A percentile compares a stretch with the other conserved stretches of the same genome.
These are phyloP conservation scores for Stagonosporopsis cucurbitacearum DNA, from an alignment of 2,329 filamentous ascomycete genomes.

Conservation along the genomic window DNA sequence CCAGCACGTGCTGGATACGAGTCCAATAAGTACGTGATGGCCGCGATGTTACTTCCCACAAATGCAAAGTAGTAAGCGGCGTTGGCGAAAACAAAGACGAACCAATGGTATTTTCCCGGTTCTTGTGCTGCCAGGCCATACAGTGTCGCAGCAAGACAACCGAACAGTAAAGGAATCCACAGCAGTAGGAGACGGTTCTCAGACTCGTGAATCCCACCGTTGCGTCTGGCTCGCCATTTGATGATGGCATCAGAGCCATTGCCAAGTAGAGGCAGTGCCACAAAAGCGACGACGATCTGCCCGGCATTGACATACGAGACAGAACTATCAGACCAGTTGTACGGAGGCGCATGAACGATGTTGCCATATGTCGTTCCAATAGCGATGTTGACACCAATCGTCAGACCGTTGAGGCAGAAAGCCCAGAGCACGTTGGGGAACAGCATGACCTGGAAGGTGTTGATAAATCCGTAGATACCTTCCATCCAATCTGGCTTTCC, in stretches of 20 bases:
- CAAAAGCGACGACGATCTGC: slow-evolving; percentile 42
- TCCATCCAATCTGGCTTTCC: slow-evolving; percentile 50
- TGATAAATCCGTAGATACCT: slow-evolving; percentile 35
- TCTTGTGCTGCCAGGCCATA: slow-evolving; percentile 37
- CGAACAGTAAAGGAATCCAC: slow-evolving; percentile 47
- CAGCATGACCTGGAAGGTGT: slow-evolving; percentile 38
- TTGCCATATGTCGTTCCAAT: slow-evolving; percentile 31
- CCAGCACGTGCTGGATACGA: slow-evolving; percentile 53
- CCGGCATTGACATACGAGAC: slow-evolving; percentile 30
- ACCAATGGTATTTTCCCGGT: slow-evolving; percentile 48
- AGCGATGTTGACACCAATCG: slow-evolving; percentile 31
- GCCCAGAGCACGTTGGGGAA: slow-evolving; percentile 34
- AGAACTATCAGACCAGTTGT: slow-evolving; percentile 26
- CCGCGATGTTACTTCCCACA: slow-evolving; percentile 54
- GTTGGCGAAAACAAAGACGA: slow-evolving; percentile 40
- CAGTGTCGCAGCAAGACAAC: slow-evolving; percentile 27
- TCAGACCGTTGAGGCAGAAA: slow-evolving; percentile 29
- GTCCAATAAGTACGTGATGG: slow-evolving; percentile 55
- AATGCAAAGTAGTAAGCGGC: slow-evolving; percentile 48
- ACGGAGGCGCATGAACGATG: slow-evolving; percentile 24
- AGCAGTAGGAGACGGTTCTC: slow-evolving; percentile 51
- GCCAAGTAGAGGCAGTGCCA: slow-evolving; percentile 34
- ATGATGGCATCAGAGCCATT: slow-evolving; percentile 43
- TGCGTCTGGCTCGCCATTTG: slow-evolving; percentile 42
- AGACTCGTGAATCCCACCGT: slow-evolving; percentile 47